A percentile compares a stretch with the other conserved stretches of the same genome.
These are phyloP conservation scores for Ustulina deusta DNA, from an alignment of 2,329 filamentous ascomycete species.

Conservation along the genomic window DNA sequence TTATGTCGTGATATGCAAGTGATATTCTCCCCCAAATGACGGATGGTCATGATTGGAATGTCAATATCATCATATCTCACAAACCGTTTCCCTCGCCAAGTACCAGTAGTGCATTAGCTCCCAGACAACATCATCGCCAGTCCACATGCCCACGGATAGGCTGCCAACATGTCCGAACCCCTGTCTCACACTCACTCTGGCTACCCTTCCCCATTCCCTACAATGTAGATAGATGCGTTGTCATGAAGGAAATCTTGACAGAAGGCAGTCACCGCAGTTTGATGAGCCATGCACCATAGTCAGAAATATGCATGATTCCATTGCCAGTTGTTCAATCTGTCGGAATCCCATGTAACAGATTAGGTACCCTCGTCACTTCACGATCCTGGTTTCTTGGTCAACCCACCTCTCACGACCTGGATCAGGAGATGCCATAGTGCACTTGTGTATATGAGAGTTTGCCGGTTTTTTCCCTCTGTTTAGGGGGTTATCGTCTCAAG, in stretches of 20 bases:
- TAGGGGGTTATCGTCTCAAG: conserved; percentile 15
- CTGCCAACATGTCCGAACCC: conserved; percentile 34
- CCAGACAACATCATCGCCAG: conserved; percentile 13
- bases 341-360: conserved; percentile 29
- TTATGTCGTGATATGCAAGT: conserved; percentile 16
- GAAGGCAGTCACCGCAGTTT: conserved; percentile 25
- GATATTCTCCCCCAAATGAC: neutral
- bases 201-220: conserved; percentile 18
- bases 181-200: conserved; percentile 28
- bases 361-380: conserved; percentile 20
- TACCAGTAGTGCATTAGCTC: conserved; percentile 12
- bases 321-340: conserved; percentile 40
- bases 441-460: conserved; percentile 1
- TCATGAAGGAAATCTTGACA: conserved; percentile 28
- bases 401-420: conserved; percentile 1
- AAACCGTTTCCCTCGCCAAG: neutral
- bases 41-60: conserved; percentile 1
- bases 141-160: conserved; percentile 29
- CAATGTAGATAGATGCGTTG: conserved; percentile 31
- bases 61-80: conserved; percentile 15
- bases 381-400: conserved; percentile 12
- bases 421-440: conserved; percentile 11
- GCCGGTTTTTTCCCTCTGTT: neutral
- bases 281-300: conserved; percentile 38
- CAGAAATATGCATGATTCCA: conserved; percentile 43